These are phyloP conservation scores for Chondrostereum purpureum DNA, from an alignment of 1,284 basidiomycete species.

Conservation along the genomic window DNA sequence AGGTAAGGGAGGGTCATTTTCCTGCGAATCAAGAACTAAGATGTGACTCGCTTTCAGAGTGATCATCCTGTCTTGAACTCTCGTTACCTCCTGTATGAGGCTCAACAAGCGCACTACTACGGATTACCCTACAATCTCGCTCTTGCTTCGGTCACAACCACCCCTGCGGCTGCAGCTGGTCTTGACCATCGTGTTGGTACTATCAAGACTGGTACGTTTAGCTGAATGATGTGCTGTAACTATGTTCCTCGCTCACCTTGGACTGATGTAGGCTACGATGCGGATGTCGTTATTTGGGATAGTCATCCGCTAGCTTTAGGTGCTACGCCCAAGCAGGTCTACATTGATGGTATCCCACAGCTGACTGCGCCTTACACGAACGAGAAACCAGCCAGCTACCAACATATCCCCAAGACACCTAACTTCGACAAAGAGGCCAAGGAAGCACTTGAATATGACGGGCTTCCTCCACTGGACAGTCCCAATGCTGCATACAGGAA, in stretches of 20 bases:
- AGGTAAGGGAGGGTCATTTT: slow-evolving; percentile 33
- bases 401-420: slow-evolving; percentile 48
- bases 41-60: slow-evolving; percentile 36
- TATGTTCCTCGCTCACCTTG: slow-evolving; percentile 8
- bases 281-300: slow-evolving; percentile 66
- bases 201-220: slow-evolving; percentile 49
- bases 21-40: neutral
- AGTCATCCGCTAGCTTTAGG: slow-evolving; percentile 74
- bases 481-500: slow-evolving; percentile 25
- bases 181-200: slow-evolving; percentile 79
- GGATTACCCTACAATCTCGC: slow-evolving; percentile 55
- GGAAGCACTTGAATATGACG: slow-evolving; percentile 54
- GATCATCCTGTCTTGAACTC: slow-evolving; percentile 75
- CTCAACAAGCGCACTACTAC: slow-evolving; percentile 83
- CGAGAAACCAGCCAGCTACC: slow-evolving; percentile 40
- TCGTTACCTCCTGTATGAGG: slow-evolving; percentile 76
- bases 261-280: slow-evolving; percentile 34
- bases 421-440: slow-evolving; percentile 51
- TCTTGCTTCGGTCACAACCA: slow-evolving; percentile 70
- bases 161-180: slow-evolving; percentile 72
- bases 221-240: too few relatives aligned
- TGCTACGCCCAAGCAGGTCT: slow-evolving; percentile 67
- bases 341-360: slow-evolving; percentile 66
- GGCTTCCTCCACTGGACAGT: slow-evolving; percentile 53
- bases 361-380: slow-evolving; percentile 35